phyloP scores from a whole-genome alignment of 176 grass and related monocot genomes.

The sorghum (Sorghum bicolor) region DNA sequence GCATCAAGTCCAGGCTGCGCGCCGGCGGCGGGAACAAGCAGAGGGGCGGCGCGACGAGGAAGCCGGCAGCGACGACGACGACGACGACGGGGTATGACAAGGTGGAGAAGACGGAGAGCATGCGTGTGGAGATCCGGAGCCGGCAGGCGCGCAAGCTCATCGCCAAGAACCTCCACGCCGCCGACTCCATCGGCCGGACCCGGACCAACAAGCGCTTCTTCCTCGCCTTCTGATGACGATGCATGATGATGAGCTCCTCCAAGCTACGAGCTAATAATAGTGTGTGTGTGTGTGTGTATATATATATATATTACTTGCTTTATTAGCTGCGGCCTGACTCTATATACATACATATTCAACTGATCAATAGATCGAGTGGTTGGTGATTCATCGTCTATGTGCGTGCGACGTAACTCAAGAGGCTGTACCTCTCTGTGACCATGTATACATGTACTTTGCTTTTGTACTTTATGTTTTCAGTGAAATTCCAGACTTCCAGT shows the following conservation, averaged over 20 bases:
- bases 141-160: conserved; percentile 76
- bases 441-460: too few relatives aligned
- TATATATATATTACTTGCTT: not conserved
- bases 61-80: not conserved
- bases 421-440: too few relatives aligned
- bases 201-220: conserved; percentile 45
- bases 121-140: conserved; percentile 96
- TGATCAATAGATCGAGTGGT: not conserved
- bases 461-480: too few relatives aligned
- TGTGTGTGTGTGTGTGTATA: too few relatives aligned
- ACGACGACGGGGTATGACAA: conserved; percentile 45
- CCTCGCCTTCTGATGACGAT: conserved; percentile 31
- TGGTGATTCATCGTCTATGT: not conserved
- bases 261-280: not conserved
- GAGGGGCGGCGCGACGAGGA: not conserved
- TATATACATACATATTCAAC: not conserved
- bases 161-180: conserved; percentile 81
- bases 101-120: conserved; percentile 94
- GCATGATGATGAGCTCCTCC: not conserved
- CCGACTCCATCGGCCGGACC: conserved; percentile 29
- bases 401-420: too few relatives aligned
- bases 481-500: too few relatives aligned
- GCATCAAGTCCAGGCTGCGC: conserved; percentile 67
- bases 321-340: not conserved
- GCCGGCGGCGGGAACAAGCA: conserved; percentile 24